phyloP scores from a whole-genome alignment of 2,329 filamentous ascomycete species.

The Fonsecaea nubica region DNA sequence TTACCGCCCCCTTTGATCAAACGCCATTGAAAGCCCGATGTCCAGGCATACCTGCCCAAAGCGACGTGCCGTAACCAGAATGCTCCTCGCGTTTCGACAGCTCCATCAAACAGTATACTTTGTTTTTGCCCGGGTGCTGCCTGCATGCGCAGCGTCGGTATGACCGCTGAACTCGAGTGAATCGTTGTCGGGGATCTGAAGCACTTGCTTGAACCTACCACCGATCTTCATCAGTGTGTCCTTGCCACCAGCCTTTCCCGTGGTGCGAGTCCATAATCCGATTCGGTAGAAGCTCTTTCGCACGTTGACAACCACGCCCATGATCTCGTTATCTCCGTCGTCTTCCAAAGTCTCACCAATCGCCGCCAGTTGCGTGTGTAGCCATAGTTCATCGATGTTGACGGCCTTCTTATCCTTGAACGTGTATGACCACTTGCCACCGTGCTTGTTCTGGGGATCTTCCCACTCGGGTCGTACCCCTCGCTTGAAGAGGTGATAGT shows the following conservation, averaged over 20 bases:
- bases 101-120: constrained; percentile 79
- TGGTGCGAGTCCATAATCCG: constrained; percentile 94
- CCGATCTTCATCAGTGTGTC: constrained; percentile 86
- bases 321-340: constrained; percentile 87
- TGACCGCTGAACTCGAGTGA: constrained; percentile 94
- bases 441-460: constrained; percentile 97
- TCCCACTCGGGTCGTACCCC: constrained; percentile 98
- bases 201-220: constrained; percentile 87
- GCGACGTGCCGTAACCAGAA: constrained; percentile 19
- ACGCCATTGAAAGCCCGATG: constrained; percentile 27
- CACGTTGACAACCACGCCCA: constrained; percentile 99
- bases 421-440: constrained; percentile 97
- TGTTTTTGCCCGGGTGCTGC: constrained; percentile 93
- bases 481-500: constrained; percentile 99
- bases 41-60: constrained; percentile 18
- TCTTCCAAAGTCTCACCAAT: constrained; percentile 98
- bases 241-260: constrained; percentile 87
- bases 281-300: constrained; percentile 98
- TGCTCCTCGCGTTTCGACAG: neutral
- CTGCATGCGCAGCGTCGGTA: constrained; percentile 89
- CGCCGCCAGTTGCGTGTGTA: constrained; percentile 93
- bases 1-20: constrained; percentile 4
- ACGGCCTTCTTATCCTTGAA: constrained; percentile 95
- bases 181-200: constrained; percentile 78
- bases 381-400: constrained; percentile 94